A percentile compares a stretch with the other conserved stretches of the same genome.
Conservation (phyloP, 2,329 filamentous ascomycete species). For the Gaeumannomyces tritici region DNA sequence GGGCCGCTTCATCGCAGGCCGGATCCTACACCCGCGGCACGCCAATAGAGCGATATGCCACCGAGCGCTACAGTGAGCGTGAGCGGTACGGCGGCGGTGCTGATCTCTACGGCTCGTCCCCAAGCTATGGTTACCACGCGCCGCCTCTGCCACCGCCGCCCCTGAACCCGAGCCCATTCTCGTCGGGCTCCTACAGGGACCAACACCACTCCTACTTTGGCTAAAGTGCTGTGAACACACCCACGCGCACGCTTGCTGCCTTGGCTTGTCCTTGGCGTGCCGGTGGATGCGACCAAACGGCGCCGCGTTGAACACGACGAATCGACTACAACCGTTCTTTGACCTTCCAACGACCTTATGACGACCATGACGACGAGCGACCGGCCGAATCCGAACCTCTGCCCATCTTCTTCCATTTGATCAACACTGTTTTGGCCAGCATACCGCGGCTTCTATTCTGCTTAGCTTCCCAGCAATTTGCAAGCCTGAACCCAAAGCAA, state of each 20-base stretch:
- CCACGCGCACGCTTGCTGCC: too few species aligned
- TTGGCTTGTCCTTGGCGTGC: too few species aligned
- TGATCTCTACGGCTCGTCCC: constrained; percentile 7
- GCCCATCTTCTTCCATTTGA: not conserved
- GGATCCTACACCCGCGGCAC: constrained; percentile 28
- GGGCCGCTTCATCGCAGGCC: constrained; percentile 37
- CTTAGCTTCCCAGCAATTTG: not conserved
- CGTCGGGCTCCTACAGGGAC: not conserved
- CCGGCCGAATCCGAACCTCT: not conserved
- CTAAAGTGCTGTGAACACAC: not conserved
- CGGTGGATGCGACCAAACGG: too few species aligned
- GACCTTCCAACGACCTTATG: not conserved
- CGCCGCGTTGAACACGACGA: not conserved
- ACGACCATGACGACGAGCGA: not conserved
- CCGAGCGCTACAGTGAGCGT: constrained; percentile 5
- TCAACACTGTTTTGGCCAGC: not conserved
- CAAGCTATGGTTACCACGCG: constrained; percentile 4
- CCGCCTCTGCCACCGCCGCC: not conserved
- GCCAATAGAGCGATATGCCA: constrained; percentile 1
- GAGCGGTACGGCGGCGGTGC: not conserved
- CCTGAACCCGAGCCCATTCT: not conserved
- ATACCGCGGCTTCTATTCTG: not conserved
- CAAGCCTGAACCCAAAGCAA: not conserved
- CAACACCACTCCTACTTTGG: not conserved
- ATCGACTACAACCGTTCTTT: not conserved